Evolutionary conservation across 305 asterid species (phyloP).

Genomic region (Fraxinus nigra): DNA sequence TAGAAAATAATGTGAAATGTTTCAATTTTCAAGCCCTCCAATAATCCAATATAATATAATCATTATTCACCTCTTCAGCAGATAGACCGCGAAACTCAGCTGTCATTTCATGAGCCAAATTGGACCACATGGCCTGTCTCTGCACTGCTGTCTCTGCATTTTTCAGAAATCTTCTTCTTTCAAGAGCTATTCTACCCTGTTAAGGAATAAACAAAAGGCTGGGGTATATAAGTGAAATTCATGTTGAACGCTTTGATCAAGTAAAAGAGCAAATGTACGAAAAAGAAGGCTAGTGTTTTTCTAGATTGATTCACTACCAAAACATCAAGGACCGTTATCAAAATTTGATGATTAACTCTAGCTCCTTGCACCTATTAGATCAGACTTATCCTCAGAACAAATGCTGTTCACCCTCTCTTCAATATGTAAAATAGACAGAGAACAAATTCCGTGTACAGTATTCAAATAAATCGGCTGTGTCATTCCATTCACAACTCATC

Average conservation of each 20-base stretch:
- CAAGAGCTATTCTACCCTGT: conserved; percentile 98
- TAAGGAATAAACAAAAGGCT: conserved; percentile 16
- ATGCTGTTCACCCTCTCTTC: neutral
- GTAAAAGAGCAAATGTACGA: conserved; percentile 3
- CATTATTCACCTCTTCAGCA: conserved; percentile 83
- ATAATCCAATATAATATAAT: conserved; percentile 12
- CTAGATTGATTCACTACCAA: conserved; percentile 7
- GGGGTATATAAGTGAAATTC: neutral
- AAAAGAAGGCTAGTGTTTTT: neutral
- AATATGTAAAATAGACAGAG: conserved; percentile 14
- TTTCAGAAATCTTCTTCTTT: conserved; percentile 85
- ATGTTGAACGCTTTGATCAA: conserved; percentile 8
- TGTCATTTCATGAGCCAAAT: conserved; percentile 99
- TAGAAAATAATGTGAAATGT: neutral
- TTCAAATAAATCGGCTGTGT: neutral
- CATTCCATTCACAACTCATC: conserved; percentile 2
- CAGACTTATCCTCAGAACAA: neutral
- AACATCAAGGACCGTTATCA: conserved; percentile 1
- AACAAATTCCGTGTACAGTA: neutral
- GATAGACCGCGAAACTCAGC: conserved; percentile 98
- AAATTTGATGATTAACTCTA: neutral
- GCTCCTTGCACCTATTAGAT: neutral
- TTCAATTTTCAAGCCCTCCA: conserved; percentile 16
- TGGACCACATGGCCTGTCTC: conserved; percentile 96
- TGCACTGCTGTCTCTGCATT: conserved; percentile 97